Base-by-base conservation (phyloP, 495 filamentous ascomycete species). In the Physcia stellaris region DNA sequence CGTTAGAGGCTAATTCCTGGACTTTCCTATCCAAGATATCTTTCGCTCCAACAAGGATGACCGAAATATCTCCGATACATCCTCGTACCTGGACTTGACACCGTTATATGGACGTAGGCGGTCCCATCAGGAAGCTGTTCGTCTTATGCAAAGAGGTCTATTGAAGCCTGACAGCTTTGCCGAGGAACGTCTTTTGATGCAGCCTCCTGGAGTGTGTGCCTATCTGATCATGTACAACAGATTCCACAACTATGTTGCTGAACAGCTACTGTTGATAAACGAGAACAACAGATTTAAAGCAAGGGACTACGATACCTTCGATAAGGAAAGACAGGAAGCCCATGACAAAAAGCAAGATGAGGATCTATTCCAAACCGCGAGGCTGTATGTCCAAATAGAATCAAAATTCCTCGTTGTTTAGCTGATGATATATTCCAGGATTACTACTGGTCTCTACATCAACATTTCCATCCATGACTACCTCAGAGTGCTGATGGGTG, bases 41-140 rank as follows among this genome's bases (percentile, higher is more conserved):
- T 75, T 75, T 59, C 59, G 62, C 26, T 73, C 71, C 3, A 61
- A 68, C 47, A 62, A 65, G 15, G 22, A 35, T 0, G 60, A 79
- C 44, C 61, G 53, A 22, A 68, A 57, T 46, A 75, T 67, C 42
- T 77, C 70, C 17, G 71, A 75, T 46, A 82, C 76, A 0, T 85
- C 79, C 1, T 82, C 79, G 0, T 88, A 84, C 49, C 64, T 88
- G 1, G 83, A 88, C 47, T 64, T 86, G 4, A 68, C 74, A 1
- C 83, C 82, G 0, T 63, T 88, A 1, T 88, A 88, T 44, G 83
- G 83, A 13, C 78, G 71, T 53, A 78, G 67, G 42, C 58, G 73
- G 45, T 60, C 59, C 2, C 71, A 80, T 51, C 80, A 86, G 52
- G 58, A 75, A 34, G 54, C 54, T 2, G 67, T 86, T 43, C 64